Base-by-base conservation (phyloP, 139 green algal species). In the Raphidocelis subcapitata region DNA sequence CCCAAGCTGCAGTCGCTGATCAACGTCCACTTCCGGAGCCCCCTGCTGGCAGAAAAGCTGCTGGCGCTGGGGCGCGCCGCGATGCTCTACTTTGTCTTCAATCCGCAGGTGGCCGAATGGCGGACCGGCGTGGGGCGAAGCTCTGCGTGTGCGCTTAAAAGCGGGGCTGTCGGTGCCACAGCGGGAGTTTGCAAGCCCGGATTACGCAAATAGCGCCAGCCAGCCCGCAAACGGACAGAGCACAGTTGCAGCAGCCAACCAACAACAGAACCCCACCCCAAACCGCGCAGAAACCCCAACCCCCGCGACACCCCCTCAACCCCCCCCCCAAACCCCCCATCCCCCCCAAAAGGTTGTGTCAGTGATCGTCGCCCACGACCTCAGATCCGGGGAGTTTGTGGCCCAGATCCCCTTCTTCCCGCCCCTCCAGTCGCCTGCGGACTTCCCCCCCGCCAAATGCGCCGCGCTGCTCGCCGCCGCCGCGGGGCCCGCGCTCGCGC, bases 41-140 rank as follows among this genome's bases (percentile, higher is more conserved):
- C 61, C 2, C 36, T 63, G 18, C 69, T 91, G 57, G 72, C 65
- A 12, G 46, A 80, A 33, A 54, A 47, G 1, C 68, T 76, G 32
- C 54, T 80, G 49, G 46, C 64, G 18, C n/a, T 0, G 4, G 49
- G 61, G 1, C 67, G 83, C 3, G 66, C 84, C 0, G 94, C 81
- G 62, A 99, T 99, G 95, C 85, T 99, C 52, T 99, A 99, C 82
- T 99, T 99, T 80, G 88, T 97, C 4, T 98, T 95, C 87, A 94
- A 91, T 47, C 46, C 70, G 0, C 65, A 84, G 41, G 41, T 49
- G 41, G 41, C 8, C 12, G 41, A 12, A 49, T 49, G 41, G 41
- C 8, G 41, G 41, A 49, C 41, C 8, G 41, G 41, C 41, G 41
- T n/a, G n/a, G n/a, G n/a, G n/a, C n/a, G 41, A 49, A 12, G 12